phyloP scores from a whole-genome alignment of 2,329 filamentous ascomycete genomes.

The Diaporthe nobilis region DNA sequence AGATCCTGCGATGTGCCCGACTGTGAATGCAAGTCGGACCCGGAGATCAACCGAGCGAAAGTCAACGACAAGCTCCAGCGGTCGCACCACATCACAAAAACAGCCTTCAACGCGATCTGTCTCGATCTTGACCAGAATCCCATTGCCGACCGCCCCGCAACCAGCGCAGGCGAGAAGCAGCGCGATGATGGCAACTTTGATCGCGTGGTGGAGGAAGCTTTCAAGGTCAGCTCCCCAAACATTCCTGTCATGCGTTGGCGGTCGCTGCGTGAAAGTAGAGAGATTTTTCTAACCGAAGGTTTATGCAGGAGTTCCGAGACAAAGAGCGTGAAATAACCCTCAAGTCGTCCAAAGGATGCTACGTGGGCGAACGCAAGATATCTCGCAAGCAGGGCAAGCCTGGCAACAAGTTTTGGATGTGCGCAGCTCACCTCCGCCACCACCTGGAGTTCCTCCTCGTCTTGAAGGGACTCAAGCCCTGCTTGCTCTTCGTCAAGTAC shows the following conservation, averaged over 20 bases:
- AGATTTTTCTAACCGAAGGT: neutral
- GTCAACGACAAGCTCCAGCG: neutral
- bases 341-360: neutral
- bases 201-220: neutral
- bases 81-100: neutral
- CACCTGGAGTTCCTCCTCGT: neutral
- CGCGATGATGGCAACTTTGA: conserved; percentile 1
- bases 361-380: no score
- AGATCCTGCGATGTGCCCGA: neutral
- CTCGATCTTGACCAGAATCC: neutral
- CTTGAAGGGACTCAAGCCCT: neutral
- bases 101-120: neutral
- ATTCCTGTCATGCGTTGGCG: no score
- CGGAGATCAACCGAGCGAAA: neutral
- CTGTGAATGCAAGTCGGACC: neutral
- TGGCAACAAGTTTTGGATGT: neutral
- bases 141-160: neutral
- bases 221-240: neutral
- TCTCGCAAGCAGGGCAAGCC: neutral
- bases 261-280: no score
- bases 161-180: neutral
- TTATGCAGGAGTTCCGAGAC: neutral
- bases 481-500: neutral
- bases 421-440: neutral
- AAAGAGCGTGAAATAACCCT: neutral